These are phyloP conservation scores for Mortierella hygrophila DNA, from an alignment of 192 early-diverging fungal species.

Conservation along the genomic window DNA sequence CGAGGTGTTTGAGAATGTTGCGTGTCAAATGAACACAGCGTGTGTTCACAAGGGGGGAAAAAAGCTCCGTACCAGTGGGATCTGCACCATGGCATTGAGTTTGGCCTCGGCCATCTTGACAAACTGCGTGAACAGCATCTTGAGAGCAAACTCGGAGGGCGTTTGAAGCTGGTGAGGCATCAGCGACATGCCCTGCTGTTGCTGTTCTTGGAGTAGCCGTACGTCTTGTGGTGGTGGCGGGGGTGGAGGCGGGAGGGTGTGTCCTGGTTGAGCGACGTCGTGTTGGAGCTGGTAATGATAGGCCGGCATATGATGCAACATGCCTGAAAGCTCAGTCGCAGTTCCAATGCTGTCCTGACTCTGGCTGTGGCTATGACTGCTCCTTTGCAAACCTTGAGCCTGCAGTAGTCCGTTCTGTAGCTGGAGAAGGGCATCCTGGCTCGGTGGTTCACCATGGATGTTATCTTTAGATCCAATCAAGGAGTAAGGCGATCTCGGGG, in stretches of 20 bases:
- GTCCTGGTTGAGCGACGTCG: conserved; percentile 35
- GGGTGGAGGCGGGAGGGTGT: background rate
- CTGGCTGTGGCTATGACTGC: conserved; percentile 46
- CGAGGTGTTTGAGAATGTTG: conserved; percentile 4
- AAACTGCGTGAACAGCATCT: conserved; percentile 69
- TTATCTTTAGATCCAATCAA: conserved; percentile 35
- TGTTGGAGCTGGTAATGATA: conserved; percentile 38
- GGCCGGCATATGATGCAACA: conserved; percentile 17
- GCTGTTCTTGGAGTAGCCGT: conserved; percentile 5
- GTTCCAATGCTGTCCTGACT: conserved; percentile 47
- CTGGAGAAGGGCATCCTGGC: conserved; percentile 9
- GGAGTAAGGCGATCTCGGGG: conserved; percentile 47
- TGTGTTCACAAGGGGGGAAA: background rate
- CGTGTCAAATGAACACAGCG: background rate
- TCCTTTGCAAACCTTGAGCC: conserved; percentile 13
- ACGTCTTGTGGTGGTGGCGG: conserved; percentile 3
- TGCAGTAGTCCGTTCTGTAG: background rate
- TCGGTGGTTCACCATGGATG: conserved; percentile 7
- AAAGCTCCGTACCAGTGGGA: conserved; percentile 27
- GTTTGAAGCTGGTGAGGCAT: conserved; percentile 55
- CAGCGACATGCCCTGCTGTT: conserved; percentile 8
- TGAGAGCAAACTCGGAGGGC: conserved; percentile 69
- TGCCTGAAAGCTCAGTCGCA: conserved; percentile 18
- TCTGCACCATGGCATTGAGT: conserved; percentile 59
- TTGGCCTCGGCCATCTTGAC: conserved; percentile 69